Conservation (phyloP, 1,284 basidiomycete species). For the Rhodotorula sp. region DNA sequence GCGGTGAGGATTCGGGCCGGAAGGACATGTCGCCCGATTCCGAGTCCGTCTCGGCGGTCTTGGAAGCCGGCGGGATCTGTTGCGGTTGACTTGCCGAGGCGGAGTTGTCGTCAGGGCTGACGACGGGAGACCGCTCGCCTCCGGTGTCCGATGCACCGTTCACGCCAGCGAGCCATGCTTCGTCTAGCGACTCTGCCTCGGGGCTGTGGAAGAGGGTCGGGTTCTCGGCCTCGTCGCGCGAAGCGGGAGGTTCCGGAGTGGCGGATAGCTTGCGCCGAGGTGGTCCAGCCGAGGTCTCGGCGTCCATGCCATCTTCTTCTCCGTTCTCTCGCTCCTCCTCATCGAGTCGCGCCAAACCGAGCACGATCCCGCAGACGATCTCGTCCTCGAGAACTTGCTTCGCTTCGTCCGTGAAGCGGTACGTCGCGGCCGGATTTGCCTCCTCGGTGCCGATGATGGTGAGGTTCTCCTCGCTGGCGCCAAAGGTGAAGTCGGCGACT, state of each 20-base stretch:
- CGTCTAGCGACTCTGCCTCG: conserved; percentile 30
- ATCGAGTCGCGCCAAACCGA: conserved; percentile 81
- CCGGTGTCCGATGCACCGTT: background rate
- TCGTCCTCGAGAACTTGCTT: conserved; percentile 70
- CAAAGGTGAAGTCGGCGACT: conserved; percentile 13
- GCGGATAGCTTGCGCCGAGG: background rate
- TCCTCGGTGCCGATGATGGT: background rate
- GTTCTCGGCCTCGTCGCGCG: background rate
- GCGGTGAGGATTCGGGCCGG: background rate
- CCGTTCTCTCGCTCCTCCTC: conserved; percentile 42
- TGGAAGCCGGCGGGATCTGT: background rate
- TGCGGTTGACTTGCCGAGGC: background rate
- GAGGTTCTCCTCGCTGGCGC: background rate
- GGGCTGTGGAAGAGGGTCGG: conserved; percentile 25
- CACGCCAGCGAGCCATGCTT: conserved; percentile 21
- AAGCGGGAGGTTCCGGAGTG: background rate
- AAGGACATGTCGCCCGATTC: conserved; percentile 4
- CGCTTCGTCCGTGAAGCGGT: conserved; percentile 24
- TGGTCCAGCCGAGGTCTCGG: background rate
- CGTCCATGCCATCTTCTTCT: background rate
- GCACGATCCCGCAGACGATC: conserved; percentile 76
- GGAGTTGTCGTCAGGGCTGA: background rate
- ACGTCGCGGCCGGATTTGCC: conserved; percentile 41
- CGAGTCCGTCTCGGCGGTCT: background rate
- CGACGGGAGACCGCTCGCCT: background rate